Base-by-base conservation (phyloP, 345 rosid genomes). In the Rhodomyrtus tomentosa region DNA sequence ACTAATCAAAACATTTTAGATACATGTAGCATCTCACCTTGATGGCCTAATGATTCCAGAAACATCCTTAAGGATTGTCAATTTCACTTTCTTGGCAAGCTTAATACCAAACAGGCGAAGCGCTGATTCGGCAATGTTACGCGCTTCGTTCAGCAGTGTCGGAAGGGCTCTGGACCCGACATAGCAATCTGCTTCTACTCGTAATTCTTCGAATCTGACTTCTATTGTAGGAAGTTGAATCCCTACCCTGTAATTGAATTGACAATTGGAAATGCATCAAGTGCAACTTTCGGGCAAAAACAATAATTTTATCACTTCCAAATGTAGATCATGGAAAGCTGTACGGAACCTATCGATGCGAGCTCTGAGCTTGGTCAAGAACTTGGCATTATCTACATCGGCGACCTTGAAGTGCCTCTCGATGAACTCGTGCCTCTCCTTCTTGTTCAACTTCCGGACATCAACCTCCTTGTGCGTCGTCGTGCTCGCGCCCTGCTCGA, bases 111-210 rank as follows among this genome's bases (percentile, higher is more conserved):
- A 42, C 76, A 83, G 42, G 16, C 32, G 48, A 42, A 55, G 50
- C 1, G 24, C 73, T 58, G 84, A 56, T 25, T 83, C 84, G 3
- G 52, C 84, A 38, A 56, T 13, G 79, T 56, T 56, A 16, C 29
- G n/a, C 0, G 52, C 73, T 22, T 38, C 49, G 6, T 83, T 83
- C n/a, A 58, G 27, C 48, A 83, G 76, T 40, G 84, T 55, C 0
- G 84, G 84, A 21, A 83, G 84, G 27, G 84, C 84, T 83, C 84
- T 55, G 52, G 59, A 29, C 29, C 73, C 84, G 2, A 83, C 52
- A 55, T 83, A 49, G 79, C 74, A 32, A 40, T 58, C 83, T 1
- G 83, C 83, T 82, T 82, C 59, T 10, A 82, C 58, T 22, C 11
- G 52, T 29, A 82, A 50, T 53, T 83, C 14, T 59, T 55, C 51